These are phyloP conservation scores for Orbilia quercus DNA, from an alignment of 2,329 filamentous ascomycete genomes.

Conservation along the genomic window DNA sequence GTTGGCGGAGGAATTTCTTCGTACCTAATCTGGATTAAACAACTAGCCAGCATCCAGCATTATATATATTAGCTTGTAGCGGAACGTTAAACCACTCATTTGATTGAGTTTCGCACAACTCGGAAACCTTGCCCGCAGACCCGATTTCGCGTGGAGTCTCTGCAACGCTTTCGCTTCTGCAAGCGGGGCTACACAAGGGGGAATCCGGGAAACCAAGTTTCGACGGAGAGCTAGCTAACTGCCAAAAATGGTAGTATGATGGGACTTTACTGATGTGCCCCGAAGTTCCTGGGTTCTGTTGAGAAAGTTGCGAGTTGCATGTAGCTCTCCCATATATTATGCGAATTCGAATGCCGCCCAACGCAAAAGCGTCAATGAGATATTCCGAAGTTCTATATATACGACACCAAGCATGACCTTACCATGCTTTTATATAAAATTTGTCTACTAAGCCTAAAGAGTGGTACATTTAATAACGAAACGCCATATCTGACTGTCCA, in stretches of 20 bases:
- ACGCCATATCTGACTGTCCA: too few species aligned
- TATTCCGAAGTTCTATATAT: too few species aligned
- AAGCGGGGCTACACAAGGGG: neutral
- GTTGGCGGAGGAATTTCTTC: neutral
- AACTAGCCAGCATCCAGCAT: too few species aligned
- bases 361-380: too few species aligned
- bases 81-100: neutral
- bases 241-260: neutral
- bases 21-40: neutral
- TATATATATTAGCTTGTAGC: too few species aligned
- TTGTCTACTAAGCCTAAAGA: too few species aligned
- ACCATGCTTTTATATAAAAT: too few species aligned
- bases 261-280: neutral
- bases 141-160: slow-evolving; percentile 28
- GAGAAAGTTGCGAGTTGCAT: too few species aligned
- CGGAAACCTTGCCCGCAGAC: slow-evolving; percentile 39
- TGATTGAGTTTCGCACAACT: neutral
- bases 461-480: too few species aligned
- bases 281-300: neutral
- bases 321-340: too few species aligned
- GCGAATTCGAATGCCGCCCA: too few species aligned
- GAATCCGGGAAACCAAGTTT: neutral
- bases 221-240: neutral
- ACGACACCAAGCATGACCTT: too few species aligned
- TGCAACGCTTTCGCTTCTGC: slow-evolving; percentile 25